phyloP scores from a whole-genome alignment of 73 alveolate genomes.

The Stentor coeruleus region DNA sequence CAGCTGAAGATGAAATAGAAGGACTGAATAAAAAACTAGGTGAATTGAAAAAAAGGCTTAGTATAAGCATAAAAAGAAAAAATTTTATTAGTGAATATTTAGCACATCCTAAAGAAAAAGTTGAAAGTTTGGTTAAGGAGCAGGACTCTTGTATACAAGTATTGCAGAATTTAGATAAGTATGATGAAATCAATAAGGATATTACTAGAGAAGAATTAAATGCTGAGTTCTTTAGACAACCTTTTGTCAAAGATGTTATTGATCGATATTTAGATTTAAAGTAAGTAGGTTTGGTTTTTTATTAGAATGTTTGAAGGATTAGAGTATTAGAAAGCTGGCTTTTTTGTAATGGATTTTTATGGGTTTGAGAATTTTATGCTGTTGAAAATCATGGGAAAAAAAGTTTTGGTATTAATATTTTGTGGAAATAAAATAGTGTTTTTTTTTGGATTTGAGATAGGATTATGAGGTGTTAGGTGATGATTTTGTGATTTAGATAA shows the following conservation, averaged over 20 bases:
- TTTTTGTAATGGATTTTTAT: too few species aligned
- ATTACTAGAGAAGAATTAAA: not conserved
- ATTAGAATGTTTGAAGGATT: too few species aligned
- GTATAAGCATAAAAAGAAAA: not conserved
- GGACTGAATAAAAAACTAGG: not conserved
- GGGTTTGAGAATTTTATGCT: too few species aligned
- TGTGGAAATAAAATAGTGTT: too few species aligned
- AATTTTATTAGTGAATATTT: not conserved
- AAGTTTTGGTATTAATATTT: too few species aligned
- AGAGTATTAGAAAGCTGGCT: too few species aligned
- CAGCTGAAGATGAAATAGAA: not conserved
- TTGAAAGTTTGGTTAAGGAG: not conserved
- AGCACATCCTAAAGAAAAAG: not conserved
- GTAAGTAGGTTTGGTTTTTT: too few species aligned
- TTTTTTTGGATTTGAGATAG: too few species aligned
- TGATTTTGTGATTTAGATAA: too few species aligned
- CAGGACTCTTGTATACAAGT: constrained; percentile 16
- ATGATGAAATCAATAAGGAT: constrained; percentile 12
- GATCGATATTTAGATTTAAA: constrained; percentile 16
- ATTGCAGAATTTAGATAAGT: constrained; percentile 18
- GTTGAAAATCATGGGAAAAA: too few species aligned
- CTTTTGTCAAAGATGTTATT: not conserved
- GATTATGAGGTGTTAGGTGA: too few species aligned
- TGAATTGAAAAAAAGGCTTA: not conserved
- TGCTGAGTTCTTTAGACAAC: constrained; percentile 16